Evolutionary conservation across 2,329 filamentous ascomycete genomes (phyloP).

Genomic region (Fonsecaea nubica): DNA sequence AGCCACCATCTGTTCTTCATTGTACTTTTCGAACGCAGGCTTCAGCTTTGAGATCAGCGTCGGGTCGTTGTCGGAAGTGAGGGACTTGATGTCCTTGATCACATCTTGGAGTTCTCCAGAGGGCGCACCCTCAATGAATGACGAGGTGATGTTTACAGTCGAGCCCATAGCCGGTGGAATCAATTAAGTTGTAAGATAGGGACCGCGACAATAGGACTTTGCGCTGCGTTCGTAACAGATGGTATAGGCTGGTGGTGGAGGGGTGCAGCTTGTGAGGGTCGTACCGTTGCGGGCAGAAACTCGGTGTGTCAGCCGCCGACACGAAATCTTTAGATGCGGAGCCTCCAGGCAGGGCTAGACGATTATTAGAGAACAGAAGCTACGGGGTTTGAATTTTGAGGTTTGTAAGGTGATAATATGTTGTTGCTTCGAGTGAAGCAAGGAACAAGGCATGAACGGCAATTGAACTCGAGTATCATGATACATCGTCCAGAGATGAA

Average conservation of each 20-base stretch:
- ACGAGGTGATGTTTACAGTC: slow-evolving; percentile 70
- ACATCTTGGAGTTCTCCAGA: slow-evolving; percentile 96
- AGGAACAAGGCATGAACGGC: background rate
- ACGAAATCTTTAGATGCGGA: slow-evolving; percentile 2
- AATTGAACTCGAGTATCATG: slow-evolving; percentile 1
- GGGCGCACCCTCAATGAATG: slow-evolving; percentile 91
- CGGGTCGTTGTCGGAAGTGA: slow-evolving; percentile 71
- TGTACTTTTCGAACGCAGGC: slow-evolving; percentile 91
- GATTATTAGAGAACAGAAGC: background rate
- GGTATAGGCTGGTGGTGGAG: background rate
- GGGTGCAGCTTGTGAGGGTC: background rate
- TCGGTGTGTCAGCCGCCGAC: background rate
- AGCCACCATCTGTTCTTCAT: slow-evolving; percentile 89
- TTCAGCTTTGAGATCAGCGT: slow-evolving; percentile 73
- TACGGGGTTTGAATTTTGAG: background rate
- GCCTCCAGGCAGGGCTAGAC: background rate
- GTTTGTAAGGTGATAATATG: background rate
- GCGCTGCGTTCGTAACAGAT: background rate
- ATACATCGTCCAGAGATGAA: slow-evolving; percentile 8
- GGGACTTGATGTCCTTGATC: slow-evolving; percentile 81
- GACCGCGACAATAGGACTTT: background rate
- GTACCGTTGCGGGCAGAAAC: background rate
- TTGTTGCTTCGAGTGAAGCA: background rate
- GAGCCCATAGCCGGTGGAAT: slow-evolving; percentile 48
- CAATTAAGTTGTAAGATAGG: background rate